Percentiles rank a stretch among this genome's conserved stretches.
These are phyloP conservation scores for Geosmithia putterillii DNA, from an alignment of 2,329 filamentous ascomycete genomes.

Conservation along the genomic window DNA sequence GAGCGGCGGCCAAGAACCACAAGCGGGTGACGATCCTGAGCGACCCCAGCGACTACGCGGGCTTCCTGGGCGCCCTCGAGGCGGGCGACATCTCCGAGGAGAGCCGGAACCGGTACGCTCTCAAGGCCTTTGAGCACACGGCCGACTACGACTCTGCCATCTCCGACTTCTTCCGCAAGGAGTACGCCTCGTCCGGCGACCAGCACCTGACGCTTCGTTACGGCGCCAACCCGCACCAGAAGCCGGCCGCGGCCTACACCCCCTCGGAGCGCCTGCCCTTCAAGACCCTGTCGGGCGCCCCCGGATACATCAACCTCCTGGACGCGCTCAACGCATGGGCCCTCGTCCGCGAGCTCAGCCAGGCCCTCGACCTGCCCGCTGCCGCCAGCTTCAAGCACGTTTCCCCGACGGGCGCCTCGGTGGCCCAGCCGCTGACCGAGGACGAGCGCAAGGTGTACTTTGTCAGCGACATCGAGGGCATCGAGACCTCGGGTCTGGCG, in stretches of 20 bases:
- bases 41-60: conserved; percentile 85
- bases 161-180: conserved; percentile 92
- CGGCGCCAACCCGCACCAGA: conserved; percentile 96
- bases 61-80: conserved; percentile 85
- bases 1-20: conserved; percentile 97
- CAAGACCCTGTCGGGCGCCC: conserved; percentile 80
- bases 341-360: conserved; percentile 88
- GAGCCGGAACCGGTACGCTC: conserved; percentile 77
- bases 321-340: conserved; percentile 96
- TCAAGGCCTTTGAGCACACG: conserved; percentile 98
- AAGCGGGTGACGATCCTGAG: conserved; percentile 88
- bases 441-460: conserved; percentile 97
- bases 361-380: conserved; percentile 75
- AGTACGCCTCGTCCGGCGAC: conserved; percentile 72
- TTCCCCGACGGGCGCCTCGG: conserved; percentile 88
- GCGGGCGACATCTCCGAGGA: conserved; percentile 74
- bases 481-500: conserved; percentile 75
- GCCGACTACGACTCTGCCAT: conserved; percentile 94
- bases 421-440: conserved; percentile 74
- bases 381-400: conserved; percentile 99
- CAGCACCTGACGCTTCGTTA: conserved; percentile 82
- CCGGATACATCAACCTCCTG: conserved; percentile 94
- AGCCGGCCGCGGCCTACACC: conserved; percentile 79
- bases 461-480: conserved; percentile 85
- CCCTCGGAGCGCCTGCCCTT: conserved; percentile 69